Evolutionary conservation across 148 eudicot genomes (phyloP).

Genomic region (Limonium bicolor): DNA sequence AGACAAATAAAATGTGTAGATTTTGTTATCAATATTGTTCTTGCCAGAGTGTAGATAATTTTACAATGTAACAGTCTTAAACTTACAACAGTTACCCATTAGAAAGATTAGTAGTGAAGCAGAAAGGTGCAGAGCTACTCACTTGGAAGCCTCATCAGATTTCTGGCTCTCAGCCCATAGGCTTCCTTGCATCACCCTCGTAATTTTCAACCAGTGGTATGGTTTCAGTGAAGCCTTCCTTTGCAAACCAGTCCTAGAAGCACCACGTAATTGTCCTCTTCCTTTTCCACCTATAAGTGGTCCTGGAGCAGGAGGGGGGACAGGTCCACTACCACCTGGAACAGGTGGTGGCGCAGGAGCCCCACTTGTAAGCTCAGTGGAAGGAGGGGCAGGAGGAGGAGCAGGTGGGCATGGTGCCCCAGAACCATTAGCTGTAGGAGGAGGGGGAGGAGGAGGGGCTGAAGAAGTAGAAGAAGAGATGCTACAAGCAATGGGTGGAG

Average conservation of each 20-base stretch:
- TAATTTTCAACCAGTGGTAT: slow-evolving; percentile 82
- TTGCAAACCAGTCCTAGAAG: slow-evolving; percentile 21
- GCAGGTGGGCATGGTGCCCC: slow-evolving; percentile 26
- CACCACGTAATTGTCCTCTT: slow-evolving; percentile 19
- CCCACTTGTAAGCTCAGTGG: background rate
- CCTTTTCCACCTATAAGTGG: slow-evolving; percentile 36
- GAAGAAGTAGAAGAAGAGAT: slow-evolving; percentile 7
- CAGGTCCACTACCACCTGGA: slow-evolving; percentile 25
- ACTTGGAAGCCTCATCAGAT: slow-evolving; percentile 72
- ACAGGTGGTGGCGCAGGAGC: slow-evolving; percentile 1
- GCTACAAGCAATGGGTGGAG: slow-evolving; percentile 13
- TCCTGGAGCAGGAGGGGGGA: slow-evolving; percentile 62
- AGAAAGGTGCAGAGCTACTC: slow-evolving; percentile 6
- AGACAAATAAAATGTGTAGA: slow-evolving; percentile 3
- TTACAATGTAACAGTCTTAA: background rate
- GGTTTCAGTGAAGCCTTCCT: slow-evolving; percentile 57
- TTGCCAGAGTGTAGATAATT: background rate
- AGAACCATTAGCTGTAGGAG: slow-evolving; percentile 20
- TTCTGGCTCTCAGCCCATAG: slow-evolving; percentile 89
- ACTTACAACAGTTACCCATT: background rate
- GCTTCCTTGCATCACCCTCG: slow-evolving; percentile 77
- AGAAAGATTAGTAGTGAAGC: background rate
- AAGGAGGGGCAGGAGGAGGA: slow-evolving; percentile 55
- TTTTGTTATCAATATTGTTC: too few relatives aligned
- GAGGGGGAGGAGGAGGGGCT: slow-evolving; percentile 37